phyloP scores from a whole-genome alignment of 768 basidiomycete species.

The Pholiota molesta region DNA sequence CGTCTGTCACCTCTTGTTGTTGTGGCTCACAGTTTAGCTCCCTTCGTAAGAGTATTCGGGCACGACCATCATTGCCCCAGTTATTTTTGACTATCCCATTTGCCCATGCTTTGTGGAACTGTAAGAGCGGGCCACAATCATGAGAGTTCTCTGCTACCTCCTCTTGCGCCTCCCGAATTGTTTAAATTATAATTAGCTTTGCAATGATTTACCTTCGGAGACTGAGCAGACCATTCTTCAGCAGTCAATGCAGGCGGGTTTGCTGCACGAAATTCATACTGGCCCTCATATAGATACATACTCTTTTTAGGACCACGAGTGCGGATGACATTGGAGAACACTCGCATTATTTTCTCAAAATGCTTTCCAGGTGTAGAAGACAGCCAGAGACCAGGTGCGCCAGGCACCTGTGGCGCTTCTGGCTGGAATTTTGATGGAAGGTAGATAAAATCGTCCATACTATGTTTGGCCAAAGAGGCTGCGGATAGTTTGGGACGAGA shows the following conservation, averaged over 20 bases:
- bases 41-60: conserved; percentile 30
- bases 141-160: no score
- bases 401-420: conserved; percentile 37
- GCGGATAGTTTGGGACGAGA: conserved; percentile 27
- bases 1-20: conserved; percentile 22
- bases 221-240: conserved; percentile 29
- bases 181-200: not conserved
- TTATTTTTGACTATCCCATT: conserved; percentile 23
- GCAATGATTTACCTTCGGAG: conserved; percentile 2
- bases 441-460: conserved; percentile 32
- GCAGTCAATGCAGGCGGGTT: conserved; percentile 20
- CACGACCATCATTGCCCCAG: conserved; percentile 30
- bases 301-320: not conserved
- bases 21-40: conserved; percentile 28
- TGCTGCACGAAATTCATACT: conserved; percentile 22
- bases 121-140: not conserved
- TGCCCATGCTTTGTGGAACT: conserved; percentile 34
- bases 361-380: not conserved
- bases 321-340: conserved; percentile 18
- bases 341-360: not conserved
- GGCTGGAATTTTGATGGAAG: conserved; percentile 32
- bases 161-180: no score
- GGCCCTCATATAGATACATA: conserved; percentile 34
- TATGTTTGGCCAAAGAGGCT: conserved; percentile 25
- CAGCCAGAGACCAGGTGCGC: conserved; percentile 37